A percentile compares a stretch with the other conserved stretches of the same genome.
Conservation (phyloP, 176 grass and related monocot species). For the Triticum urartu region DNA sequence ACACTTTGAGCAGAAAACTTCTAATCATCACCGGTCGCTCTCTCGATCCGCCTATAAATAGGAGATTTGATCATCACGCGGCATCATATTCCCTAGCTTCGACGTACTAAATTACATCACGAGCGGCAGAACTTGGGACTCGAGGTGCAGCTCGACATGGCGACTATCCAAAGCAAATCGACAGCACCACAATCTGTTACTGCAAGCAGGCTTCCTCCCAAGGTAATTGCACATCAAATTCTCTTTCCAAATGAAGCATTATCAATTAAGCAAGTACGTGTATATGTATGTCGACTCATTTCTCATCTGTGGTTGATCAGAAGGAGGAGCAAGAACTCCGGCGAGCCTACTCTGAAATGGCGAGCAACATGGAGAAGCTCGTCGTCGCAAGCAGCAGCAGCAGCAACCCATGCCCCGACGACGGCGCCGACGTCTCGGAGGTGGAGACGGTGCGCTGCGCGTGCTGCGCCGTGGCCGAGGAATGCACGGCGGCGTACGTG, state of each 20-base stretch:
- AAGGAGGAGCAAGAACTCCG: slow-evolving; percentile 37
- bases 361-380: slow-evolving; percentile 33
- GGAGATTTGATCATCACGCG: background rate
- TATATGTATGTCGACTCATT: background rate
- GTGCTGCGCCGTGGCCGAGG: slow-evolving; percentile 93
- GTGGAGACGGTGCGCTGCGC: slow-evolving; percentile 74
- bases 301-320: background rate
- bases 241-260: background rate
- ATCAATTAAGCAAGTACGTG: background rate
- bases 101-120: background rate
- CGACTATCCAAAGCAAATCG: background rate
- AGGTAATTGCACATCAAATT: slow-evolving; percentile 32
- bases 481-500: slow-evolving; percentile 82
- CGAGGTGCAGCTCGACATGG: background rate
- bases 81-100: slow-evolving; percentile 3
- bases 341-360: slow-evolving; percentile 39
- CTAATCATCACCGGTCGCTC: background rate
- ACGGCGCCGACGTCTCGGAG: background rate
- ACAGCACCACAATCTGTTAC: background rate
- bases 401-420: background rate
- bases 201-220: background rate
- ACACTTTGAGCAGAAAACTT: slow-evolving; percentile 18
- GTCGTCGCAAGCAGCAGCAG: background rate
- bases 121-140: background rate
- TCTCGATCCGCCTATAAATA: slow-evolving; percentile 44